These are phyloP conservation scores for Alliaria petiolata DNA, from an alignment of 345 rosid species.

Conservation along the genomic window DNA sequence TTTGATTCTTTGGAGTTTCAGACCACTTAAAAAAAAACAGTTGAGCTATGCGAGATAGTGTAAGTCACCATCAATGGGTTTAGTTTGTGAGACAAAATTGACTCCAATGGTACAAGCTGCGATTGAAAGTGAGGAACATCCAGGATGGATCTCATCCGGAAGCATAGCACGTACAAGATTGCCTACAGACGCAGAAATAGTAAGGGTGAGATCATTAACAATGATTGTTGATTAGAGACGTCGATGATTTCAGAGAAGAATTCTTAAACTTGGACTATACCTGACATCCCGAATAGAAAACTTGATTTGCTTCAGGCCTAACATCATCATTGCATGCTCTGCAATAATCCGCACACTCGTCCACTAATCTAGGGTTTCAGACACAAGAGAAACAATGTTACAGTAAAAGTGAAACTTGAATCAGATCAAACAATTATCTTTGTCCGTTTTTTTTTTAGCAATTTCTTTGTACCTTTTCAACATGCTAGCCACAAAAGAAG, in stretches of 20 bases:
- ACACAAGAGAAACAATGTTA: background rate
- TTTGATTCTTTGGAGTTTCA: background rate
- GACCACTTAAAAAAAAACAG: background rate
- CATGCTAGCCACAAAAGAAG: slow-evolving; percentile 42
- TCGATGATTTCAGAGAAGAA: background rate
- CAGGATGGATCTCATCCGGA: slow-evolving; percentile 62
- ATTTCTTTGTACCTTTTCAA: slow-evolving; percentile 46
- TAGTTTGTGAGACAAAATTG: slow-evolving; percentile 49
- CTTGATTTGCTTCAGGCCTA: slow-evolving; percentile 52
- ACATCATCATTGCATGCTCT: slow-evolving; percentile 40
- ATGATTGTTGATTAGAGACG: background rate
- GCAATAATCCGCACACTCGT: slow-evolving; percentile 64
- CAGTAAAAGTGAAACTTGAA: background rate
- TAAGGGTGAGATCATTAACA: background rate
- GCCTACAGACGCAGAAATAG: slow-evolving; percentile 46
- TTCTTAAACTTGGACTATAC: slow-evolving; percentile 26
- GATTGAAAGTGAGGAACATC: slow-evolving; percentile 50
- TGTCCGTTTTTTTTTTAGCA: background rate
- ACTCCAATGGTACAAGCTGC: slow-evolving; percentile 58
- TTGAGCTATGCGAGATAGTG: background rate
- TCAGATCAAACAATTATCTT: slow-evolving; percentile 2
- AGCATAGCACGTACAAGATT: slow-evolving; percentile 74
- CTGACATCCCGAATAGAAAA: slow-evolving; percentile 85
- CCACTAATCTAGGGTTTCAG: slow-evolving; percentile 51
- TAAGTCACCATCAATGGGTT: slow-evolving; percentile 59